A percentile compares a stretch with the other conserved stretches of the same genome.
These are phyloP conservation scores for Xylaria sp. DNA, from an alignment of 2,329 filamentous ascomycete genomes.

Conservation along the genomic window DNA sequence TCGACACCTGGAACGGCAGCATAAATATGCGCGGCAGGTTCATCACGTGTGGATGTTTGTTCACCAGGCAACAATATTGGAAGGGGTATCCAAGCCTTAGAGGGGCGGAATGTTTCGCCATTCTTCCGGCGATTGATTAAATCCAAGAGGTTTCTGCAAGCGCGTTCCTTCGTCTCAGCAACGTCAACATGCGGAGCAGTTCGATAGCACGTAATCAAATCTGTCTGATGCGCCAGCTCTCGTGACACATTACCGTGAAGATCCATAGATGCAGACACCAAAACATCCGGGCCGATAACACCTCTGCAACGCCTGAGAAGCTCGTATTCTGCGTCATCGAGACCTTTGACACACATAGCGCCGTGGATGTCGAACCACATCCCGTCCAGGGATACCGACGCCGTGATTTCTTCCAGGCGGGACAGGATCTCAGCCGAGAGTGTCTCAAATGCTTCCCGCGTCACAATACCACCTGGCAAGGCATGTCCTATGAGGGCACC, in stretches of 20 bases:
- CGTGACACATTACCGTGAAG: slow-evolving; percentile 65
- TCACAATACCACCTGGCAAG: slow-evolving; percentile 60
- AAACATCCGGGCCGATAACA: slow-evolving; percentile 56
- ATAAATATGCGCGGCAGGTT: slow-evolving; percentile 63
- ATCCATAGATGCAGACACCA: slow-evolving; percentile 66
- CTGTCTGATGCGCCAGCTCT: slow-evolving; percentile 58
- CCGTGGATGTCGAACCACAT: slow-evolving; percentile 67
- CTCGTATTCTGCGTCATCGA: slow-evolving; percentile 60
- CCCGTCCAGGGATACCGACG: slow-evolving; percentile 53
- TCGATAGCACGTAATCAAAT: slow-evolving; percentile 64
- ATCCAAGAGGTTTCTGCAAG: slow-evolving; percentile 59
- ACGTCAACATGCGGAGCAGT: slow-evolving; percentile 63
- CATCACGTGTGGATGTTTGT: slow-evolving; percentile 63
- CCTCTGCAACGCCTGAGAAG: slow-evolving; percentile 57
- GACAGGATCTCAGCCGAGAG: slow-evolving; percentile 53
- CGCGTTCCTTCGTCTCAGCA: slow-evolving; percentile 60
- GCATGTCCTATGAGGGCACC: slow-evolving; percentile 63
- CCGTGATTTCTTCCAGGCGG: slow-evolving; percentile 52
- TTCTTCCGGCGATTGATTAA: slow-evolving; percentile 47
- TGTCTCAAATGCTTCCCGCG: slow-evolving; percentile 56
- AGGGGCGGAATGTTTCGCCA: slow-evolving; percentile 48
- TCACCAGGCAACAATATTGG: slow-evolving; percentile 64
- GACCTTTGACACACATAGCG: slow-evolving; percentile 62
- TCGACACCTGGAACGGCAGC: slow-evolving; percentile 57
- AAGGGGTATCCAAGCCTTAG: slow-evolving; percentile 63